Percentiles rank a stretch among this genome's conserved stretches.
phyloP scores from a whole-genome alignment of 208 protist genomes.

The Acanthamoeba quina region DNA sequence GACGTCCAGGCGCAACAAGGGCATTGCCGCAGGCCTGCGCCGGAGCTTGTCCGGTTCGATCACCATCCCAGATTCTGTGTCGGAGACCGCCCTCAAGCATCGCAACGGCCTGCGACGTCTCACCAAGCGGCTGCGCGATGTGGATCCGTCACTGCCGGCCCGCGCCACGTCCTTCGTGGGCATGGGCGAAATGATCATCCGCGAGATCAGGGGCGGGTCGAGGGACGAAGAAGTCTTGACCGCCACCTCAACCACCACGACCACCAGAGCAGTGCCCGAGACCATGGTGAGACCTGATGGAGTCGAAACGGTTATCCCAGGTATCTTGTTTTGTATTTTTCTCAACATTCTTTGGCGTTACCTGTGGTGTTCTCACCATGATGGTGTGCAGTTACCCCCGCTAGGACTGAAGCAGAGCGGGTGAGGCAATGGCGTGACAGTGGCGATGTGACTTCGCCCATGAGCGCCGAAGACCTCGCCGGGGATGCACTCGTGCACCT shows the following conservation, averaged over 20 bases:
- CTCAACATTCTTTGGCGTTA: too few species aligned
- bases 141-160: constrained; percentile 26
- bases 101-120: constrained; percentile 25
- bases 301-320: not conserved
- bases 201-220: not conserved
- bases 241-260: not conserved
- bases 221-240: not conserved
- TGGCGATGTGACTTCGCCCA: not conserved
- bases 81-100: constrained; percentile 27
- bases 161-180: not conserved
- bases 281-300: not conserved
- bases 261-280: not conserved
- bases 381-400: not conserved
- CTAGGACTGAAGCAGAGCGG: not conserved
- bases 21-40: not conserved
- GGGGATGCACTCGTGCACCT: constrained; percentile 32
- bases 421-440: not conserved
- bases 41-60: constrained; percentile 8
- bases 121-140: constrained; percentile 17
- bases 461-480: constrained; percentile 34
- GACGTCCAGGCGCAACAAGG: not conserved
- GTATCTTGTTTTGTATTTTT: too few species aligned
- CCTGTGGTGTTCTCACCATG: not conserved
- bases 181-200: constrained; percentile 9
- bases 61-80: constrained; percentile 20